phyloP scores from a whole-genome alignment of 2,329 filamentous ascomycete species.

The Aspergillus novoparasiticus region DNA sequence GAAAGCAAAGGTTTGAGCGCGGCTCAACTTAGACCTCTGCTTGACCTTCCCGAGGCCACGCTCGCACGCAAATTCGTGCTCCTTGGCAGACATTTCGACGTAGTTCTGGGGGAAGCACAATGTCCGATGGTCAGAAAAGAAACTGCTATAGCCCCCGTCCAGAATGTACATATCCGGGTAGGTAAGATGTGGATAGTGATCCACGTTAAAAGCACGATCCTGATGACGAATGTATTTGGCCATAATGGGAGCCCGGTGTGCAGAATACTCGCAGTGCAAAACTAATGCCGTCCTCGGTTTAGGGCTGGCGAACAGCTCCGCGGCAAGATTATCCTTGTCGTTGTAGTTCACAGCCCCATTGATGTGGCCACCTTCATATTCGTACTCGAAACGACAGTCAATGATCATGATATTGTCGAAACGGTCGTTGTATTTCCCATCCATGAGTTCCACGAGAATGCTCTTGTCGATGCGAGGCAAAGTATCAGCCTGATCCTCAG shows the following conservation, averaged over 20 bases:
- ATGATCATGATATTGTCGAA: conserved; percentile 86
- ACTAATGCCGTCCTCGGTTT: conserved; percentile 77
- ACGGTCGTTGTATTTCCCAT: conserved; percentile 74
- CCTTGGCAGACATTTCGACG: conserved; percentile 91
- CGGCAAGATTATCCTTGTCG: conserved; percentile 84
- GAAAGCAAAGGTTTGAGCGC: conserved; percentile 94
- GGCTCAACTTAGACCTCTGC: conserved; percentile 78
- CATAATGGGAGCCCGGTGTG: conserved; percentile 93
- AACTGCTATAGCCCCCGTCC: conserved; percentile 92
- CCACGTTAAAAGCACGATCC: conserved; percentile 82
- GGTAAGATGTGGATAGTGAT: conserved; percentile 83
- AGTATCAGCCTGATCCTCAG: conserved; percentile 78
- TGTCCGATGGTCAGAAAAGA: conserved; percentile 76
- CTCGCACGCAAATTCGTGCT: conserved; percentile 91
- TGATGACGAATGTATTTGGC: conserved; percentile 88
- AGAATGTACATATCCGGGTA: conserved; percentile 98
- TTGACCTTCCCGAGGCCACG: conserved; percentile 92
- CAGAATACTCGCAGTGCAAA: conserved; percentile 98
- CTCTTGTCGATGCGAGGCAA: conserved; percentile 83
- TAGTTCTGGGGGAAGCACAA: conserved; percentile 95
- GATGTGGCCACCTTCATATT: conserved; percentile 96
- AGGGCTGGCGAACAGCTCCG: conserved; percentile 73
- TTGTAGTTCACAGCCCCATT: conserved; percentile 93
- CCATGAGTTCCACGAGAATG: conserved; percentile 83
- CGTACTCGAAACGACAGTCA: conserved; percentile 98